Conservation (phyloP, 2,329 filamentous ascomycete species). For the Neoscytalidium dimidiatum region DNA sequence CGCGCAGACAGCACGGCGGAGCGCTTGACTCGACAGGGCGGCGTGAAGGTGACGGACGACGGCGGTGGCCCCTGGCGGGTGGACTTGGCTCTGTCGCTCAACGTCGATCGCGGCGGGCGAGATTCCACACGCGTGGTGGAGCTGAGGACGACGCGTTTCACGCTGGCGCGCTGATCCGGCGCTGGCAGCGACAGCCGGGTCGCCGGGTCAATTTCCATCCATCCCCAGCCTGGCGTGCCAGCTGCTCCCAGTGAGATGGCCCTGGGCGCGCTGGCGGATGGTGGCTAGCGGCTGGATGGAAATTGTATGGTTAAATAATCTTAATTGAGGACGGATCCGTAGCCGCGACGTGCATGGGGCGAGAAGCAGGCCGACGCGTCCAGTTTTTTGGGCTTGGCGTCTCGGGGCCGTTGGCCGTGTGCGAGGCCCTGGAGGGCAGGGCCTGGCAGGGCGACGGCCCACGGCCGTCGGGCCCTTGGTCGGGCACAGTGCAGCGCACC, state of each 20-base stretch:
- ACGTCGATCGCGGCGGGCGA: slow-evolving; percentile 11
- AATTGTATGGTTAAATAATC: slow-evolving; percentile 17
- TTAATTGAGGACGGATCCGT: slow-evolving; percentile 12
- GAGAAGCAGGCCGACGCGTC: slow-evolving; percentile 8
- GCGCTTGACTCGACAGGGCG: neutral
- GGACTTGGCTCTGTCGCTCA: slow-evolving; percentile 10
- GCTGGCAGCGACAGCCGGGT: slow-evolving; percentile 5
- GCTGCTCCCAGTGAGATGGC: neutral
- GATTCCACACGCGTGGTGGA: slow-evolving; percentile 14
- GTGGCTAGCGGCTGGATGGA: neutral
- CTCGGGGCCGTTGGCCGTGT: neutral
- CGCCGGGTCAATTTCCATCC: neutral
- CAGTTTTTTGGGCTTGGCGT: neutral
- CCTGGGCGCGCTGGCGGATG: neutral
- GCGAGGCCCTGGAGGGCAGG: neutral
- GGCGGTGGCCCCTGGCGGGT: neutral
- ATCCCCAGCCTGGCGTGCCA: neutral
- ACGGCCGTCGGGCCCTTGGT: neutral
- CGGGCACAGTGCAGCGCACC: neutral
- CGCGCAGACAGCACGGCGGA: neutral
- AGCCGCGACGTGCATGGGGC: slow-evolving; percentile 7
- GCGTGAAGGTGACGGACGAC: neutral
- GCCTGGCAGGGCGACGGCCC: neutral
- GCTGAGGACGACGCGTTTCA: slow-evolving; percentile 9
- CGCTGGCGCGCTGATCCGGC: slow-evolving; percentile 5